A percentile compares a stretch with the other conserved stretches of the same genome.
Evolutionary conservation across 148 eudicot genomes (phyloP).

Genomic region (Amaranthus palmeri): DNA sequence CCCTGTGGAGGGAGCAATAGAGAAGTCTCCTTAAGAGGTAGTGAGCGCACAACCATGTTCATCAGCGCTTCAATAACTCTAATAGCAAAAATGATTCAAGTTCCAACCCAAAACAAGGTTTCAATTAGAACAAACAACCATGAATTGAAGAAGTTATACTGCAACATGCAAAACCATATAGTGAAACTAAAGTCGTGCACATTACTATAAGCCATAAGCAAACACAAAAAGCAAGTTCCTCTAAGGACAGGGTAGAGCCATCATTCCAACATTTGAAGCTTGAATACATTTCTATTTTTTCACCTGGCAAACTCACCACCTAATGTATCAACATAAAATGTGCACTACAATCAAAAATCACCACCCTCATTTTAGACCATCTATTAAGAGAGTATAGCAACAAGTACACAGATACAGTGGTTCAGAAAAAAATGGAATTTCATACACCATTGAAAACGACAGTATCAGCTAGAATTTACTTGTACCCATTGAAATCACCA

Average conservation of each 20-base stretch:
- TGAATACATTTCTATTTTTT: no score
- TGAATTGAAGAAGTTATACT: slow-evolving; percentile 1
- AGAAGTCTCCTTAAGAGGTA: no score
- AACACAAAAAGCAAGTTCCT: no score
- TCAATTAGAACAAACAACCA: background rate
- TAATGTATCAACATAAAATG: no score
- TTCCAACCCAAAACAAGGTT: background rate
- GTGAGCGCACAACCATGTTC: background rate
- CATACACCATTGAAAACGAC: background rate
- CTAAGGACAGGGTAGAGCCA: no score
- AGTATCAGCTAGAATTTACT: background rate
- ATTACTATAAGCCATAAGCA: no score
- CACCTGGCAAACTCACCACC: no score
- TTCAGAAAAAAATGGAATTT: background rate
- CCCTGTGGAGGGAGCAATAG: no score
- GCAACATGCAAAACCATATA: slow-evolving; percentile 8
- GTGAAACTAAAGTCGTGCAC: background rate
- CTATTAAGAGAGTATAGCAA: background rate
- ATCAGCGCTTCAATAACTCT: background rate
- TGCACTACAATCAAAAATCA: background rate
- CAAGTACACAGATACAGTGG: background rate
- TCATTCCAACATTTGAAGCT: no score
- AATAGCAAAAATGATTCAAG: background rate
- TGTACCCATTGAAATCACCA: no score
- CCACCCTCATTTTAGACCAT: background rate